These are phyloP conservation scores for Chondrostereum purpureum DNA, from an alignment of 1,284 basidiomycete species.

Conservation along the genomic window DNA sequence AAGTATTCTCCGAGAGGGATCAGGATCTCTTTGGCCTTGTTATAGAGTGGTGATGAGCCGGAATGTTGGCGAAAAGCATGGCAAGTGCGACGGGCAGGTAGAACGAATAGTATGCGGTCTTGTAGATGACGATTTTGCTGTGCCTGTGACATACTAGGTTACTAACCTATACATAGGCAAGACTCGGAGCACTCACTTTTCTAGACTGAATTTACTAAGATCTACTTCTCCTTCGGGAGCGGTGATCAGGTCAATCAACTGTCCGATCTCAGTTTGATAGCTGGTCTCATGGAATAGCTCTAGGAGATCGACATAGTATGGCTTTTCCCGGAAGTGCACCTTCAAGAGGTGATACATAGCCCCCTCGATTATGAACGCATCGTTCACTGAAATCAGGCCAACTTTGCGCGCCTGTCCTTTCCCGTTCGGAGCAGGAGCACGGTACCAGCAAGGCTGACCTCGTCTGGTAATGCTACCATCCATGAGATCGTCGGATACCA, in stretches of 20 bases:
- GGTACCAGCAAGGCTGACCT: slow-evolving; percentile 98
- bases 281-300: slow-evolving; percentile 93
- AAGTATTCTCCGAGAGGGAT: slow-evolving; percentile 96
- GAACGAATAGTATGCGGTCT: slow-evolving; percentile 98
- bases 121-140: slow-evolving; percentile 92
- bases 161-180: slow-evolving; percentile 4
- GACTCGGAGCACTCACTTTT: slow-evolving; percentile 64
- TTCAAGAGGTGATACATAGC: slow-evolving; percentile 92
- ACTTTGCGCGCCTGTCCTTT: slow-evolving; percentile 42
- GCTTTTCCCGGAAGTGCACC: slow-evolving; percentile 77
- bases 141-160: slow-evolving; percentile 46
- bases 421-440: slow-evolving; percentile 47
- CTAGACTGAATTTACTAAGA: slow-evolving; percentile 77
- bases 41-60: slow-evolving; percentile 59
- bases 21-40: slow-evolving; percentile 78
- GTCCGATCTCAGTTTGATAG: slow-evolving; percentile 94
- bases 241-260: slow-evolving; percentile 92
- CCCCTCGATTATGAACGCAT: slow-evolving; percentile 93
- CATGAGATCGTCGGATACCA: slow-evolving; percentile 99
- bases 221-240: slow-evolving; percentile 90
- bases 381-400: slow-evolving; percentile 93
- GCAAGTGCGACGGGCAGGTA: slow-evolving; percentile 97
- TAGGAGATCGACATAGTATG: slow-evolving; percentile 86
- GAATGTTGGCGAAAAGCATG: slow-evolving; percentile 76
- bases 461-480: slow-evolving; percentile 89